phyloP scores from a whole-genome alignment of 441 rosid species.

The Adansonia grandidieri region DNA sequence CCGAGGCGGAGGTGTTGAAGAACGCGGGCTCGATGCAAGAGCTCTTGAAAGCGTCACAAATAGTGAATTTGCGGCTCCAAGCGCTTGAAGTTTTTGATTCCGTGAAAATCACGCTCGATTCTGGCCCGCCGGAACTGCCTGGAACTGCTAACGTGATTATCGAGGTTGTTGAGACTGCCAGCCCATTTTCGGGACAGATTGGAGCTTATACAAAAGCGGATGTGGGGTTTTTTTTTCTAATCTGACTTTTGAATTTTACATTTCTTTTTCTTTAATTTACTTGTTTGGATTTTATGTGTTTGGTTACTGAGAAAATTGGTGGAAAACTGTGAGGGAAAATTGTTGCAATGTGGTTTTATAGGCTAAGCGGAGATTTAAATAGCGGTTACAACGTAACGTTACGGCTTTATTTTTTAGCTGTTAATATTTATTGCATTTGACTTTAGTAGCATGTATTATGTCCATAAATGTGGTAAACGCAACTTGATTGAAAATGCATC shows the following conservation, averaged over 20 bases:
- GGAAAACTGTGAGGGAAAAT: background rate
- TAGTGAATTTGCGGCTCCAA: slow-evolving; percentile 67
- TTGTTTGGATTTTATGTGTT: slow-evolving; percentile 4
- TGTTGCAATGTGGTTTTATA: slow-evolving; percentile 4
- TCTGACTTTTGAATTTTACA: background rate
- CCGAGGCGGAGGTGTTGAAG: slow-evolving; percentile 59
- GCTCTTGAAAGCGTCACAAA: slow-evolving; percentile 64
- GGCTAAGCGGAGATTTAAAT: no score
- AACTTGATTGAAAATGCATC: no score
- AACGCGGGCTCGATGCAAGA: slow-evolving; percentile 74
- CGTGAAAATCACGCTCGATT: slow-evolving; percentile 79
- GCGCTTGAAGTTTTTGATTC: slow-evolving; percentile 84
- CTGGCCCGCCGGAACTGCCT: slow-evolving; percentile 91
- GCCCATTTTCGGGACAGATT: slow-evolving; percentile 69
- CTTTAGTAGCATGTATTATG: no score
- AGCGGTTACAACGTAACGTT: no score
- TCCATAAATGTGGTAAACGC: no score
- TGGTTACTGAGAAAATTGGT: slow-evolving; percentile 9
- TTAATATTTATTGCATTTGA: no score
- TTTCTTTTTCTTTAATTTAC: background rate
- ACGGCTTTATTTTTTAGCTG: no score
- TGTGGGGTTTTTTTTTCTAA: slow-evolving; percentile 44
- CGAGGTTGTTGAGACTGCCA: slow-evolving; percentile 72
- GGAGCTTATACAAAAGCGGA: slow-evolving; percentile 83
- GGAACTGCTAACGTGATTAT: slow-evolving; percentile 84